Conservation (phyloP, 2,329 filamentous ascomycete genomes). For the Diatrype stigma region DNA sequence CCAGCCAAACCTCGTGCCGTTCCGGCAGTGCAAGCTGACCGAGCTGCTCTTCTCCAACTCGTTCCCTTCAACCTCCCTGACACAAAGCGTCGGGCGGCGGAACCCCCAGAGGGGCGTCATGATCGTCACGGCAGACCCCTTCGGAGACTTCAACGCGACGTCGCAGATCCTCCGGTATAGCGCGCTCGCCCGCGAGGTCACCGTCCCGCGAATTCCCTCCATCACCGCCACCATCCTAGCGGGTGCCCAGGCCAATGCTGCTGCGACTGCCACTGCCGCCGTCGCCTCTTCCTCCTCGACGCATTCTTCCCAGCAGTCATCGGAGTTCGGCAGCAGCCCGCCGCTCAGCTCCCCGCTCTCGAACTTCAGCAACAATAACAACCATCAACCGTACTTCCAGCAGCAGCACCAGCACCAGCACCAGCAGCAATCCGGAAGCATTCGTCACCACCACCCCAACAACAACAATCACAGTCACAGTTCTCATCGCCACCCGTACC, state of each 20-base stretch:
- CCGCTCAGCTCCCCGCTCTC: conserved; percentile 24
- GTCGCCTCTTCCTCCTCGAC: not conserved
- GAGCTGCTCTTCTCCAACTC: conserved; percentile 86
- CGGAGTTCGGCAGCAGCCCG: conserved; percentile 18
- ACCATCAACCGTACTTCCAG: too few relatives aligned
- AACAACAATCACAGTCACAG: conserved; percentile 5
- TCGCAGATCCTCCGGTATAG: conserved; percentile 94
- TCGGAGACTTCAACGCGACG: conserved; percentile 94
- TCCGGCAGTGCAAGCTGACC: conserved; percentile 79
- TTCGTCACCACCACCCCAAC: too few relatives aligned
- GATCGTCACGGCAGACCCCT: conserved; percentile 91
- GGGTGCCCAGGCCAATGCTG: conserved; percentile 17
- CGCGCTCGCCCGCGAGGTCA: conserved; percentile 86
- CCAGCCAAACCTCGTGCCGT: conserved; percentile 70
- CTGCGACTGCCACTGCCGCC: not conserved
- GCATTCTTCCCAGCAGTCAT: conserved; percentile 15
- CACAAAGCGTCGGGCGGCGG: conserved; percentile 44
- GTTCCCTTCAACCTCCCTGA: conserved; percentile 61
- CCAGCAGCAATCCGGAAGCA: too few relatives aligned
- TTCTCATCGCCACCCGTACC: conserved; percentile 17
- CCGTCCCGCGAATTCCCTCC: conserved; percentile 82
- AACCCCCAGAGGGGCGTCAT: conserved; percentile 86
- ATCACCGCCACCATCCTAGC: conserved; percentile 67
- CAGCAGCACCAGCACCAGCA: too few relatives aligned
- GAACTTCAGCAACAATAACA: conserved; percentile 20